A percentile compares a stretch with the other conserved stretches of the same genome.
phyloP scores from a whole-genome alignment of 805 yeast genomes.

The Ogataea methylovora region DNA sequence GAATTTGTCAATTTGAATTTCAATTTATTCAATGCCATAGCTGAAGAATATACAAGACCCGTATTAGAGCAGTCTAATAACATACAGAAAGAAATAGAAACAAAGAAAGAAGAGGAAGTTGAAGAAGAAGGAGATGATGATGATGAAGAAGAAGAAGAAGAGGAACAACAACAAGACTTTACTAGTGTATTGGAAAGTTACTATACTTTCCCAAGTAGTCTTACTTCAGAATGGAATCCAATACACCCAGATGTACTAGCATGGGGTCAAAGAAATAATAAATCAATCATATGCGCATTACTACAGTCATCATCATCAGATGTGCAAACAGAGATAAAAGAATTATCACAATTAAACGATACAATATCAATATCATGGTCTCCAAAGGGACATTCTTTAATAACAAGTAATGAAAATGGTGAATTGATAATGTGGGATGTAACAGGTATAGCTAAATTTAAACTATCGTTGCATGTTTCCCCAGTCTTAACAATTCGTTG shows the following conservation, averaged over 20 bases:
- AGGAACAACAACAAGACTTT: slow-evolving; percentile 10
- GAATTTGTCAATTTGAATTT: slow-evolving; percentile 27
- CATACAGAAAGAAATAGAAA: neutral
- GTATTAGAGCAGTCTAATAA: neutral
- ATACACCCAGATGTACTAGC: slow-evolving; percentile 36
- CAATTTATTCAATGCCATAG: slow-evolving; percentile 48
- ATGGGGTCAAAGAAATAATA: slow-evolving; percentile 36
- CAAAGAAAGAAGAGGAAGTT: neutral
- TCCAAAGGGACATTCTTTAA: slow-evolving; percentile 50
- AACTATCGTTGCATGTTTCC: slow-evolving; percentile 42
- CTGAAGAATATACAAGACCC: slow-evolving; percentile 28
- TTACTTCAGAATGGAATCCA: slow-evolving; percentile 54
- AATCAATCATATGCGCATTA: slow-evolving; percentile 19
- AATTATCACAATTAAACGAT: slow-evolving; percentile 12
- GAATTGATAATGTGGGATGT: slow-evolving; percentile 74
- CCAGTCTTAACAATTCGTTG: slow-evolving; percentile 54
- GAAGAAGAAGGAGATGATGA: slow-evolving; percentile 3
- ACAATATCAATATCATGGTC: slow-evolving; percentile 46
- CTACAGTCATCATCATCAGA: slow-evolving; percentile 5
- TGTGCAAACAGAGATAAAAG: slow-evolving; percentile 4
- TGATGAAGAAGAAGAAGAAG: slow-evolving; percentile 2
- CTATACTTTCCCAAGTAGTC: slow-evolving; percentile 33
- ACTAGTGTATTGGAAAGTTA: slow-evolving; percentile 33
- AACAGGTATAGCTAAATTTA: slow-evolving; percentile 57
- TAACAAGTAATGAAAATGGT: slow-evolving; percentile 64